Evolutionary conservation across 768 basidiomycete species (phyloP).

Genomic region (Amanita exitialis): DNA sequence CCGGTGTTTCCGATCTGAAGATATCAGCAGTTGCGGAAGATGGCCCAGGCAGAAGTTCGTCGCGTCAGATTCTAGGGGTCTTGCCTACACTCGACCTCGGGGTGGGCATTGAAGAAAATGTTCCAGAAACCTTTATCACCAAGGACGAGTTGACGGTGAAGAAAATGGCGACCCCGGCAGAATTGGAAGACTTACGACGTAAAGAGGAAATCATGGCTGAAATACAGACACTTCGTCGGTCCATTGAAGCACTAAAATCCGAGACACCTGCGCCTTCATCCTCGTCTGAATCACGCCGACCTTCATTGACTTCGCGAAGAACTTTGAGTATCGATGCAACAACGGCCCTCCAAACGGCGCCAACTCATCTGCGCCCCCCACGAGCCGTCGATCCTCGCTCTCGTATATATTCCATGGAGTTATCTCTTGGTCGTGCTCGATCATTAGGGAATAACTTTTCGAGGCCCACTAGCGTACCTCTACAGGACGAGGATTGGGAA

Average conservation of each 20-base stretch:
- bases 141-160: constrained; percentile 24
- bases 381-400: constrained; percentile 58
- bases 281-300: constrained; percentile 49
- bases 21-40: constrained; percentile 57
- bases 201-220: constrained; percentile 68
- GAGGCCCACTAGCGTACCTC: constrained; percentile 65
- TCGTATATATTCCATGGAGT: constrained; percentile 66
- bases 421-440: constrained; percentile 33
- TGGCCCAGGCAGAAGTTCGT: constrained; percentile 25
- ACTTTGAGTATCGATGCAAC: constrained; percentile 62
- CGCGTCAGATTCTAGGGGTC: constrained; percentile 44
- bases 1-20: constrained; percentile 67
- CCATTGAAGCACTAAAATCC: constrained; percentile 65
- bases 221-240: constrained; percentile 70
- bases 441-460: constrained; percentile 44
- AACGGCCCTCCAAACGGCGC: constrained; percentile 34
- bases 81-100: constrained; percentile 73
- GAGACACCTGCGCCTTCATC: constrained; percentile 62
- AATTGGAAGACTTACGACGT: constrained; percentile 49
- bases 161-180: constrained; percentile 27
- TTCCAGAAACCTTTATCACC: constrained; percentile 62
- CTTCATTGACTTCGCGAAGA: constrained; percentile 57
- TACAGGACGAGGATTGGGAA: constrained; percentile 79
- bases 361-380: constrained; percentile 60
- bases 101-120: constrained; percentile 60